phyloP scores from a whole-genome alignment of 2,329 filamentous ascomycete genomes.

The Zasmidium citrigriseum region DNA sequence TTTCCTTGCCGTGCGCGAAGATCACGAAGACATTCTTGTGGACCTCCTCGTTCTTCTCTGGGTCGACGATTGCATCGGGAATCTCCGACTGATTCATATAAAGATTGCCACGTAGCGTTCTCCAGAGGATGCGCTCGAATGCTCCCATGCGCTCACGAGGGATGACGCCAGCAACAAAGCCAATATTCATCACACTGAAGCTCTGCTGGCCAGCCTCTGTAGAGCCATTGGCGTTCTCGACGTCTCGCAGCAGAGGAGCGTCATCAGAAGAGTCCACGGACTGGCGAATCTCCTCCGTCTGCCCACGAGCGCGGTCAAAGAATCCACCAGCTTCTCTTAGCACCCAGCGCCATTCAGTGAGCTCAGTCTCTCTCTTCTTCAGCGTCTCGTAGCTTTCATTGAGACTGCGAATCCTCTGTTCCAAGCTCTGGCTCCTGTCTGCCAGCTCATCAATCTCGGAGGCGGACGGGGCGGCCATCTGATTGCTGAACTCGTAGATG shows the following conservation, averaged over 20 bases:
- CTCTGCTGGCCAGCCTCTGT: slow-evolving; percentile 34
- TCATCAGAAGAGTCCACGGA: slow-evolving; percentile 86
- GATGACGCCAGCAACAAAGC: slow-evolving; percentile 96
- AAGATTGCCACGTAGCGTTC: slow-evolving; percentile 92
- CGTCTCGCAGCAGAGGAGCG: slow-evolving; percentile 86
- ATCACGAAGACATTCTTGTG: slow-evolving; percentile 99
- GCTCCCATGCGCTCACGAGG: slow-evolving; percentile 87
- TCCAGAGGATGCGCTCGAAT: slow-evolving; percentile 97
- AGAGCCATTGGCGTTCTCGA: slow-evolving; percentile 69
- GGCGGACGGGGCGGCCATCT: slow-evolving; percentile 82
- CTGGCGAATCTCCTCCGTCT: slow-evolving; percentile 92
- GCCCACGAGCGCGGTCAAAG: slow-evolving; percentile 93
- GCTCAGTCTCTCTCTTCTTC: slow-evolving; percentile 95
- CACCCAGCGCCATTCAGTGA: slow-evolving; percentile 98
- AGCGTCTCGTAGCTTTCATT: slow-evolving; percentile 98
- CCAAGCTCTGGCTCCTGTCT: slow-evolving; percentile 87
- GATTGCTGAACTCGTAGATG: slow-evolving; percentile 82
- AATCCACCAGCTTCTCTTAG: slow-evolving; percentile 94
- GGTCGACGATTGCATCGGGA: slow-evolving; percentile 86
- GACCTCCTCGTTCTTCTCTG: slow-evolving; percentile 85
- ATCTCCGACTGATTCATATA: slow-evolving; percentile 99
- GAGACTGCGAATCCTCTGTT: slow-evolving; percentile 85
- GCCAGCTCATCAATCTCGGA: slow-evolving; percentile 95
- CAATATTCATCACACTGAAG: slow-evolving; percentile 98
- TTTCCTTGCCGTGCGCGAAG: slow-evolving; percentile 97